phyloP scores from a whole-genome alignment of 352 stramenopile genomes.

The Phytophthora brassicae region DNA sequence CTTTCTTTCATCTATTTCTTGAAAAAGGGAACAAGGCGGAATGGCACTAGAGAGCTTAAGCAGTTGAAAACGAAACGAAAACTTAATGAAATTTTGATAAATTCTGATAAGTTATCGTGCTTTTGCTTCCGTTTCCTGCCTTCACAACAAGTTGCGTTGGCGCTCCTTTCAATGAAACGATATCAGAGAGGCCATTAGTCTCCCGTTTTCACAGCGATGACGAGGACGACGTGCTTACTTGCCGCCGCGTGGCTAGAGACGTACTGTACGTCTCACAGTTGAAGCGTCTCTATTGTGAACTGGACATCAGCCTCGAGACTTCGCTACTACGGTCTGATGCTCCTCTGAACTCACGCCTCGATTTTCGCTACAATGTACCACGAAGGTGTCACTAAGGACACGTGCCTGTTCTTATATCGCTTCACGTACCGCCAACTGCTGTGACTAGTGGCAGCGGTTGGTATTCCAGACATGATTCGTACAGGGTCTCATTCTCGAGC shows the following conservation, averaged over 20 bases:
- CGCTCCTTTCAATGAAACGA: slow-evolving; percentile 6
- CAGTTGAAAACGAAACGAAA: slow-evolving; percentile 10
- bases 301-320: not conserved
- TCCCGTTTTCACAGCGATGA: too few species aligned
- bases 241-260: not conserved
- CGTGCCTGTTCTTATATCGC: not conserved
- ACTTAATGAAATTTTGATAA: not conserved
- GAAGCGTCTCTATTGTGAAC: not conserved
- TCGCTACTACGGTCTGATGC: not conserved
- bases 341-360: not conserved
- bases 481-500: too few species aligned
- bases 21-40: too few species aligned
- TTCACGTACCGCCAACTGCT: too few species aligned
- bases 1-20: too few species aligned
- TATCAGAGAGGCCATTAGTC: slow-evolving; percentile 2
- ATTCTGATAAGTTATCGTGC: slow-evolving; percentile 3
- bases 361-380: not conserved
- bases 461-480: too few species aligned
- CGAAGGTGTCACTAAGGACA: not conserved
- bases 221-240: not conserved
- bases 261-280: not conserved
- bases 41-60: not conserved
- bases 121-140: not conserved
- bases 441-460: too few species aligned
- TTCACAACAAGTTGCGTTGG: not conserved